phyloP scores from a whole-genome alignment of 2,329 filamentous ascomycete species.

The Ceratocystis papillata region DNA sequence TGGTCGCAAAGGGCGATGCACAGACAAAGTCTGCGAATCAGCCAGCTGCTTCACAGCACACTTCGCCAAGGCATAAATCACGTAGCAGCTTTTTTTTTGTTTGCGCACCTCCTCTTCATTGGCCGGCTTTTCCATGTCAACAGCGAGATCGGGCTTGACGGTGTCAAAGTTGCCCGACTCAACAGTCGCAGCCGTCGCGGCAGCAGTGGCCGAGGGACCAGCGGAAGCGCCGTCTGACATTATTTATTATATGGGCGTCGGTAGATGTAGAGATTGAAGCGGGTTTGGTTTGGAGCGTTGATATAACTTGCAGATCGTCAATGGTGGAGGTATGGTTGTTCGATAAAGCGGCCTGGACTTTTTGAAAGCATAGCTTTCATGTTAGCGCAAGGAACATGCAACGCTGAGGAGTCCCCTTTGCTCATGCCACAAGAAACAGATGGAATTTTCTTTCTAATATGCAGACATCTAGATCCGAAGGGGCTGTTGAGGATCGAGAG shows the following conservation, averaged over 20 bases:
- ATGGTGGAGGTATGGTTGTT: not conserved
- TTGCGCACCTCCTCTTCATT: constrained; percentile 23
- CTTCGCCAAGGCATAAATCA: not conserved
- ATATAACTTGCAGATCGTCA: not conserved
- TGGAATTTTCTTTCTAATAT: too few relatives aligned
- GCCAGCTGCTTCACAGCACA: not conserved
- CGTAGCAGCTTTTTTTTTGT: constrained; percentile 9
- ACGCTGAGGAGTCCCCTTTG: too few relatives aligned
- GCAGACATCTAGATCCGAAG: too few relatives aligned
- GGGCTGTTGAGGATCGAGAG: not conserved
- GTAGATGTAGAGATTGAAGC: not conserved
- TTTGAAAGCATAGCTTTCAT: not conserved
- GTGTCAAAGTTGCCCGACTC: not conserved
- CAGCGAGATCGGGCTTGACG: constrained; percentile 7
- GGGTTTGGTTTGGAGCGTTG: not conserved
- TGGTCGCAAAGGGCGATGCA: not conserved
- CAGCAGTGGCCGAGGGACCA: not conserved
- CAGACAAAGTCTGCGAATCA: not conserved
- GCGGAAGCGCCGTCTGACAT: constrained; percentile 2
- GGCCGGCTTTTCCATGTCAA: not conserved
- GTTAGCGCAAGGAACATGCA: not conserved
- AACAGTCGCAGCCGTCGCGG: not conserved
- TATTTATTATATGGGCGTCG: not conserved
- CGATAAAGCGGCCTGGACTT: not conserved
- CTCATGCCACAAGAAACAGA: not conserved